Conservation (phyloP, 768 basidiomycete species). For the Rhizopogon sp. region DNA sequence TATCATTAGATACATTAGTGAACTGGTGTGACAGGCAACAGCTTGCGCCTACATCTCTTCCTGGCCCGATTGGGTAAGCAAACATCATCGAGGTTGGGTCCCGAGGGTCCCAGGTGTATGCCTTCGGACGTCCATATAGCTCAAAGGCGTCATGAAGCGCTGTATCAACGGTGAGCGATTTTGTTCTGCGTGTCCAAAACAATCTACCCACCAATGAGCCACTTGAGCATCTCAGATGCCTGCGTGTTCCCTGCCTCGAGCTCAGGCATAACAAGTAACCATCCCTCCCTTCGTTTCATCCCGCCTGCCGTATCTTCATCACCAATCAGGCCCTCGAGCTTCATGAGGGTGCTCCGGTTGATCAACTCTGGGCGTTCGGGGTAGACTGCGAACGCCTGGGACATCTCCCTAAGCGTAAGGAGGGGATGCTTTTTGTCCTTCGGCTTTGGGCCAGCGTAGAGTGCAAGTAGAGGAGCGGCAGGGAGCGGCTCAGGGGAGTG, state of each 20-base stretch:
- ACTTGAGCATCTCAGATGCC: slow-evolving; percentile 82
- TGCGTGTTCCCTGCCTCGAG: slow-evolving; percentile 56
- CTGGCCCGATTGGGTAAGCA: slow-evolving; percentile 84
- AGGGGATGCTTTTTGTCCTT: slow-evolving; percentile 73
- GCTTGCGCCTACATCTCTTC: slow-evolving; percentile 63
- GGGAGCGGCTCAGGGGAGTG: slow-evolving; percentile 27
- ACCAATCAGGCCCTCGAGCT: slow-evolving; percentile 81
- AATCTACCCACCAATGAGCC: slow-evolving; percentile 70
- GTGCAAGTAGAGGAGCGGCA: slow-evolving; percentile 41
- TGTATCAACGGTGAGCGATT: slow-evolving; percentile 24
- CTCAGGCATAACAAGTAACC: slow-evolving; percentile 91
- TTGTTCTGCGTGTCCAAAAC: background rate
- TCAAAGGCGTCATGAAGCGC: slow-evolving; percentile 83
- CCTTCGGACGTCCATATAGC: slow-evolving; percentile 82
- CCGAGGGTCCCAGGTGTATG: slow-evolving; percentile 87
- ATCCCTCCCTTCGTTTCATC: slow-evolving; percentile 74
- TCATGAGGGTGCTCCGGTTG: slow-evolving; percentile 83
- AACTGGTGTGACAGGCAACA: background rate
- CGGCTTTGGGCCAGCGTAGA: slow-evolving; percentile 60
- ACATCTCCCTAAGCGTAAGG: slow-evolving; percentile 62
- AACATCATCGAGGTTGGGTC: slow-evolving; percentile 86
- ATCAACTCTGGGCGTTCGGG: slow-evolving; percentile 94
- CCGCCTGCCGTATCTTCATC: slow-evolving; percentile 66
- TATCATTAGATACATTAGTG: slow-evolving; percentile 27
- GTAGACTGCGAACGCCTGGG: slow-evolving; percentile 91